A percentile compares a stretch with the other conserved stretches of the same genome.
phyloP scores from a whole-genome alignment of 2,329 filamentous ascomycete species.

The Aureobasidium sp. region DNA sequence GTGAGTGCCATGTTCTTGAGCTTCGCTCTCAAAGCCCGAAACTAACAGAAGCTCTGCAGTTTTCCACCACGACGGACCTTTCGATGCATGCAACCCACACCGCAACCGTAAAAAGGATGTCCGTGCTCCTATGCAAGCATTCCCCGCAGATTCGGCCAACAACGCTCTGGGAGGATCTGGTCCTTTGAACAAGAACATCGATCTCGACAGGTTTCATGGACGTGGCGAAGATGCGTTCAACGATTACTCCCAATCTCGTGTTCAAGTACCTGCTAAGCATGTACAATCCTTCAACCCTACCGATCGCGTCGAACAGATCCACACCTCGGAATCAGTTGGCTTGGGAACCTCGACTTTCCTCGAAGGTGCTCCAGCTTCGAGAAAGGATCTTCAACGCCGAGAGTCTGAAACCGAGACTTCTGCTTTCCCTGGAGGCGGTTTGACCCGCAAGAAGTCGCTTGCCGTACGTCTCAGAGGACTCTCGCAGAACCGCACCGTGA shows the following conservation, averaged over 20 bases:
- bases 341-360: conserved; percentile 92
- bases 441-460: conserved; percentile 88
- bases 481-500: conserved; percentile 50
- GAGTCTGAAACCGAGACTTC: conserved; percentile 54
- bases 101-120: conserved; percentile 78
- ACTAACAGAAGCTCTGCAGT: conserved; percentile 44
- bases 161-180: conserved; percentile 84
- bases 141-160: conserved; percentile 85
- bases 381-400: conserved; percentile 67
- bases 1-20: conserved; percentile 46
- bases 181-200: conserved; percentile 69
- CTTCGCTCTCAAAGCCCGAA: neutral
- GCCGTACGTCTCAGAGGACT: conserved; percentile 86
- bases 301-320: conserved; percentile 59
- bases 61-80: conserved; percentile 96
- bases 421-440: conserved; percentile 40
- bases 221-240: conserved; percentile 73
- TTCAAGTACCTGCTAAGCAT: conserved; percentile 17
- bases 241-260: conserved; percentile 56
- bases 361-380: conserved; percentile 83
- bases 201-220: conserved; percentile 84
- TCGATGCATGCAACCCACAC: conserved; percentile 91
- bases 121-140: conserved; percentile 90
- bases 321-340: conserved; percentile 75
- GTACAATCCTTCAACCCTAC: conserved; percentile 55